Conservation (phyloP, 495 filamentous ascomycete genomes). For the Penicillium malachiteum region DNA sequence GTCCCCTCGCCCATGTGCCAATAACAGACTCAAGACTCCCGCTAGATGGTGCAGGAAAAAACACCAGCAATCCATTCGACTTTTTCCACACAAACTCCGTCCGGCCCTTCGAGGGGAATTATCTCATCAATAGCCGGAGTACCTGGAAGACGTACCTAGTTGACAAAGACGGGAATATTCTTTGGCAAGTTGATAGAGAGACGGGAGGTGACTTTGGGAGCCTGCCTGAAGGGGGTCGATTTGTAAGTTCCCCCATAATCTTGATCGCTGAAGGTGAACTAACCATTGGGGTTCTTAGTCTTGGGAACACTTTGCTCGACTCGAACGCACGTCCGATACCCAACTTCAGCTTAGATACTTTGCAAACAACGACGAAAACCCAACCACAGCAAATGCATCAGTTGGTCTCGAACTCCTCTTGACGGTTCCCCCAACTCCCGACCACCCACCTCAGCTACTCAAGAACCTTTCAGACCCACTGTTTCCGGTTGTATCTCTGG, state of each 20-base stretch:
- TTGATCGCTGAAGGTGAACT: background rate
- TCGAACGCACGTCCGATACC: background rate
- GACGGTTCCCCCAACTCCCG: background rate
- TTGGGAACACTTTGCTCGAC: background rate
- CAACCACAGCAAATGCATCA: background rate
- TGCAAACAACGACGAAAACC: background rate
- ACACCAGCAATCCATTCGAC: background rate
- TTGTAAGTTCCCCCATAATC: background rate
- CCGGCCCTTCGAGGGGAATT: background rate
- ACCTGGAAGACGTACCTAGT: background rate
- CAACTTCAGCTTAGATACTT: background rate
- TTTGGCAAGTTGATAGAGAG: background rate
- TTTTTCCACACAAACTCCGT: background rate
- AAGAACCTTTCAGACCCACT: background rate
- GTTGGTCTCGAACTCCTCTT: background rate
- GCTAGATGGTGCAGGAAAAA: background rate
- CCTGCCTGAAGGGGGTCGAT: background rate
- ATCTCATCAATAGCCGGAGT: background rate
- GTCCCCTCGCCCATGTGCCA: background rate
- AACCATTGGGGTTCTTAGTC: background rate
- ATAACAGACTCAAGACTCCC: background rate
- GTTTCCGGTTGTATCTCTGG: background rate
- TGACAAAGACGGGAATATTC: background rate
- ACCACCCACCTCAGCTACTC: background rate
- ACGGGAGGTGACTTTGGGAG: background rate